phyloP scores from a whole-genome alignment of 352 stramenopile genomes.

The Pythium biforme region DNA sequence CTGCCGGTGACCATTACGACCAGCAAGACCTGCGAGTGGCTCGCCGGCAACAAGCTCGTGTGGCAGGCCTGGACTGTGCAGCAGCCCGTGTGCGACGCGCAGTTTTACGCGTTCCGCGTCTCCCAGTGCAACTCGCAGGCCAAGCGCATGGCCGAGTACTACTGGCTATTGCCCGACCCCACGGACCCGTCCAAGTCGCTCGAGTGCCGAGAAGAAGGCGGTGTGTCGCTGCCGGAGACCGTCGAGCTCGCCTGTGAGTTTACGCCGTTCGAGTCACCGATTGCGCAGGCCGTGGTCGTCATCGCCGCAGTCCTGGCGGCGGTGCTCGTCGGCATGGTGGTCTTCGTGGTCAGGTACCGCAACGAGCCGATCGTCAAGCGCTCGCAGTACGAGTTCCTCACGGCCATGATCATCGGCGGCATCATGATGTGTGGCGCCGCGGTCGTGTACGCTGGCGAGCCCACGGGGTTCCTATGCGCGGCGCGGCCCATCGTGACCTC shows the following conservation, averaged over 20 bases:
- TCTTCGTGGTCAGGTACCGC: conserved; percentile 32
- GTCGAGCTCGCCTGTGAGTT: conserved; percentile 33
- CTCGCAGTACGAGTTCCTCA: conserved; percentile 65
- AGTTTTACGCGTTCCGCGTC: conserved; percentile 46
- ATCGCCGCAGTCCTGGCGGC: not conserved
- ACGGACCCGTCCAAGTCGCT: conserved; percentile 19
- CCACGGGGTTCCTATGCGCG: conserved; percentile 36
- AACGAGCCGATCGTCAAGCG: conserved; percentile 53
- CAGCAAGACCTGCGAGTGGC: conserved; percentile 36
- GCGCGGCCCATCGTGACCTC: conserved; percentile 28
- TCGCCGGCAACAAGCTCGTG: conserved; percentile 23
- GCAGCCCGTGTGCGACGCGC: conserved; percentile 35
- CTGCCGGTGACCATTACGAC: conserved; percentile 20
- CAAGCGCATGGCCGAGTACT: conserved; percentile 36
- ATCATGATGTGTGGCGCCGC: conserved; percentile 44
- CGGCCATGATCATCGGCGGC: conserved; percentile 49
- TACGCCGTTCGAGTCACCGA: conserved; percentile 19
- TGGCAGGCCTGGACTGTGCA: conserved; percentile 30
- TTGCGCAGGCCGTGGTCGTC: conserved; percentile 21
- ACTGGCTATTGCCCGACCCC: conserved; percentile 36
- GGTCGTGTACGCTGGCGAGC: conserved; percentile 41
- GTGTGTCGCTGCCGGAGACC: conserved; percentile 17
- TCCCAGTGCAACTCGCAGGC: conserved; percentile 29
- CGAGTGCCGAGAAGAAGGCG: conserved; percentile 42
- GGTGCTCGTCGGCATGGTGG: not conserved